Conservation (phyloP, 73 alveolate species). For the Paramecium caudatum region DNA sequence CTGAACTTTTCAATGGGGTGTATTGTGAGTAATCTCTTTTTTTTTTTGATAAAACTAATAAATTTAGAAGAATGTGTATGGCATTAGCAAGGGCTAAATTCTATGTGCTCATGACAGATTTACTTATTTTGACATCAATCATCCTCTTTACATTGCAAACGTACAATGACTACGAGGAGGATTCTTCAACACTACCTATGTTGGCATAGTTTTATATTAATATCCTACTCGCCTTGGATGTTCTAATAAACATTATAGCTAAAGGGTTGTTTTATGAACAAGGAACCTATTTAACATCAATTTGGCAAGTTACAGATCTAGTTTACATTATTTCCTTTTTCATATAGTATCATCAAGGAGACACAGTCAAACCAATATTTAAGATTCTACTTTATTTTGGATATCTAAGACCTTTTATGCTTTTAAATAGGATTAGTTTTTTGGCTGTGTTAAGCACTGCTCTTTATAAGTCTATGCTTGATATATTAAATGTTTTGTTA, state of each 20-base stretch:
- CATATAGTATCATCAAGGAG: neutral
- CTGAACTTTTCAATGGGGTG: neutral
- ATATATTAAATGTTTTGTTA: slow-evolving; percentile 34
- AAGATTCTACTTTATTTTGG: slow-evolving; percentile 46
- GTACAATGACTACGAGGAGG: neutral
- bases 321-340: slow-evolving; percentile 11
- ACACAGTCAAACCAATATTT: neutral
- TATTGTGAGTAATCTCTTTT: neutral
- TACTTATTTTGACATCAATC: neutral
- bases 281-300: neutral
- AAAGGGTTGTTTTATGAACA: neutral
- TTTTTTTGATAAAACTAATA: neutral
- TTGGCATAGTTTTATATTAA: neutral
- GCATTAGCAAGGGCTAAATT: neutral
- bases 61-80: neutral
- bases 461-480: slow-evolving; percentile 11
- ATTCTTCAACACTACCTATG: neutral
- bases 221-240: neutral
- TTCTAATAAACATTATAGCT: neutral
- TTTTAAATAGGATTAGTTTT: neutral
- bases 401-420: slow-evolving; percentile 33
- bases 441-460: neutral
- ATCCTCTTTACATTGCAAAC: neutral
- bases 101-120: neutral
- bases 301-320: slow-evolving; percentile 1